Conservation (phyloP, 805 yeast genomes). For the Pichia nanzhaoensis region DNA sequence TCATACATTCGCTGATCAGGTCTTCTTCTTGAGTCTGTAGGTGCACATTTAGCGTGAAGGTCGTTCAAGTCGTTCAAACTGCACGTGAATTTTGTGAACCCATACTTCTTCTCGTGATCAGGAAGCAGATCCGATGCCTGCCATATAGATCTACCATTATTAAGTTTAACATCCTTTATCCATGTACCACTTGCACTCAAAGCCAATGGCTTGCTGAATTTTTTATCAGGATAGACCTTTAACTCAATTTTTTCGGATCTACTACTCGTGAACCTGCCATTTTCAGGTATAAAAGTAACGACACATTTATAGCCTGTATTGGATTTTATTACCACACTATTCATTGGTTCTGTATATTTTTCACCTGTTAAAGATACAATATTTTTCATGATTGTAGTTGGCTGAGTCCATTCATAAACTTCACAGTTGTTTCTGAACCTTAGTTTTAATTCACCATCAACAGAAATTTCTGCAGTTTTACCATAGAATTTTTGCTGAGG, state of each 20-base stretch:
- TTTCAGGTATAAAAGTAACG: conserved; percentile 61
- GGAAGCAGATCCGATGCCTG: conserved; percentile 56
- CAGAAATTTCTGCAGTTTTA: conserved; percentile 76
- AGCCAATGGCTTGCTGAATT: conserved; percentile 29
- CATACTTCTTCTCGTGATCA: conserved; percentile 60
- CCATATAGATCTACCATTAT: conserved; percentile 54
- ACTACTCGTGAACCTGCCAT: conserved; percentile 81
- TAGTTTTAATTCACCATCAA: conserved; percentile 62
- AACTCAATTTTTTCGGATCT: conserved; percentile 66
- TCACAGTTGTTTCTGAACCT: conserved; percentile 53
- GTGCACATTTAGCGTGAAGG: conserved; percentile 66
- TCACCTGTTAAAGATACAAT: conserved; percentile 78
- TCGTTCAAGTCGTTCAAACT: conserved; percentile 71
- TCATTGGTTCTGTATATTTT: conserved; percentile 82
- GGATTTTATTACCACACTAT: conserved; percentile 58
- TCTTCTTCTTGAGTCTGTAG: conserved; percentile 83
- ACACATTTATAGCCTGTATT: conserved; percentile 64
- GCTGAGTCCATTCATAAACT: conserved; percentile 73
- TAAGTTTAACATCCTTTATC: conserved; percentile 60
- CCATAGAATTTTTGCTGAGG: conserved; percentile 95
- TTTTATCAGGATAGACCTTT: conserved; percentile 33
- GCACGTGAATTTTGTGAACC: conserved; percentile 80
- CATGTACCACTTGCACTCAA: conserved; percentile 61
- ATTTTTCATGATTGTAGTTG: conserved; percentile 76
- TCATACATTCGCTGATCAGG: conserved; percentile 80